Conservation (phyloP, 179 eudicot genomes). For the Patellifolia procumbens region DNA sequence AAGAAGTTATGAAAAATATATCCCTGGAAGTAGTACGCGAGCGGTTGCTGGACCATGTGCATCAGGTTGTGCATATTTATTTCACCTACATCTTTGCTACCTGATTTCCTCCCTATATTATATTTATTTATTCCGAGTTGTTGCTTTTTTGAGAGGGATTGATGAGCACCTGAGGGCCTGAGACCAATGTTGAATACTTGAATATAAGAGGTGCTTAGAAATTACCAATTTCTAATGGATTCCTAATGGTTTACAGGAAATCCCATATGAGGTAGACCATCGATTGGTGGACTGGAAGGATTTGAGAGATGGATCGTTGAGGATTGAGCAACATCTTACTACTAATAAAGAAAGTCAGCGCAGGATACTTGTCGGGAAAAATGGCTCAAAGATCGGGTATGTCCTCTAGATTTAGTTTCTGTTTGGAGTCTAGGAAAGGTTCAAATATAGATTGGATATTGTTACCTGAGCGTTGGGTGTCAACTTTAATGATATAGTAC, state of each 20-base stretch:
- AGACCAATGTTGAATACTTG: neutral
- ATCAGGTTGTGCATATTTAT: conserved; percentile 59
- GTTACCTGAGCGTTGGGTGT: neutral
- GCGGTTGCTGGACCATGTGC: conserved; percentile 77
- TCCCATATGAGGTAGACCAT: conserved; percentile 84
- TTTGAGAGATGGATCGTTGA: conserved; percentile 78
- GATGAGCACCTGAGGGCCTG: neutral
- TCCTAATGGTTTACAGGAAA: conserved; percentile 54
- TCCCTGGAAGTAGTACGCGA: conserved; percentile 93
- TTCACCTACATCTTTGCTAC: neutral
- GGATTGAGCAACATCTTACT: conserved; percentile 87
- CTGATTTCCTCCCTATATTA: neutral
- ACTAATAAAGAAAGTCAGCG: conserved; percentile 88
- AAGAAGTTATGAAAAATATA: conserved; percentile 95
- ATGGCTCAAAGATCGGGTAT: conserved; percentile 94
- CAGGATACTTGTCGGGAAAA: conserved; percentile 89
- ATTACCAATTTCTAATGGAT: neutral
- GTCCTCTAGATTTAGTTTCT: conserved; percentile 5
- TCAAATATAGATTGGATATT: neutral
- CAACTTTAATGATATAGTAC: no score
- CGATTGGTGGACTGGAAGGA: conserved; percentile 90
- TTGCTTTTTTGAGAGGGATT: neutral
- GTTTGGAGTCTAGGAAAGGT: neutral
- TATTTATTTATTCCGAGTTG: neutral
- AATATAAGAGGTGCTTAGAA: neutral